phyloP scores from a whole-genome alignment of 2,329 filamentous ascomycete genomes.

The Cladophialophora immunda region DNA sequence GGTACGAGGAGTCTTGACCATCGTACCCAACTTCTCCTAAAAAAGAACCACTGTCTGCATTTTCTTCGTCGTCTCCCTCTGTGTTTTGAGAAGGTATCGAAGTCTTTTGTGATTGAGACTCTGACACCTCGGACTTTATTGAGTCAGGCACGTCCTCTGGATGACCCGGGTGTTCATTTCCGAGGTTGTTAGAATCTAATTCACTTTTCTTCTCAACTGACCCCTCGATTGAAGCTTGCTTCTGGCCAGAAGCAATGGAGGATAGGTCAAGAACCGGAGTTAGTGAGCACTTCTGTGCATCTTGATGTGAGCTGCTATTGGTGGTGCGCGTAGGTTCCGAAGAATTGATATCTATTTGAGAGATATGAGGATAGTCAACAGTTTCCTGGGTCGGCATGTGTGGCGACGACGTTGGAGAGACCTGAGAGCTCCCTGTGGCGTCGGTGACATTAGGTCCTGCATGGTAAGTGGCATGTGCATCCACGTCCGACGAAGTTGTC shows the following conservation, averaged over 20 bases:
- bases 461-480: neutral
- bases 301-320: conserved; percentile 40
- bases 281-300: conserved; percentile 39
- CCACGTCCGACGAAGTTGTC: conserved; percentile 18
- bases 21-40: conserved; percentile 35
- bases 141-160: conserved; percentile 10
- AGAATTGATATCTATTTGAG: conserved; percentile 36
- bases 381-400: conserved; percentile 36
- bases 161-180: conserved; percentile 20
- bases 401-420: conserved; percentile 29
- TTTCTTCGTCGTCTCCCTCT: conserved; percentile 11
- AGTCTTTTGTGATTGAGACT: conserved; percentile 24
- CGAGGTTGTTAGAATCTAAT: neutral
- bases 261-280: conserved; percentile 29
- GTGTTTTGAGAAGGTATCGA: conserved; percentile 7
- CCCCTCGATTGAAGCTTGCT: neutral
- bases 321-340: conserved; percentile 21
- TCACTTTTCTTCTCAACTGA: neutral
- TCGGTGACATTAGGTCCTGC: neutral
- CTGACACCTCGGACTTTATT: conserved; percentile 28
- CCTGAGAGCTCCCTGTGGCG: neutral
- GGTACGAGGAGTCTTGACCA: conserved; percentile 37
- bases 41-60: conserved; percentile 29
- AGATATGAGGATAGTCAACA: conserved; percentile 40
- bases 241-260: conserved; percentile 22